Percentiles rank a stretch among this genome's conserved stretches.
Evolutionary conservation across 768 basidiomycete species (phyloP).

Genomic region (Coprinopsis sp.): DNA sequence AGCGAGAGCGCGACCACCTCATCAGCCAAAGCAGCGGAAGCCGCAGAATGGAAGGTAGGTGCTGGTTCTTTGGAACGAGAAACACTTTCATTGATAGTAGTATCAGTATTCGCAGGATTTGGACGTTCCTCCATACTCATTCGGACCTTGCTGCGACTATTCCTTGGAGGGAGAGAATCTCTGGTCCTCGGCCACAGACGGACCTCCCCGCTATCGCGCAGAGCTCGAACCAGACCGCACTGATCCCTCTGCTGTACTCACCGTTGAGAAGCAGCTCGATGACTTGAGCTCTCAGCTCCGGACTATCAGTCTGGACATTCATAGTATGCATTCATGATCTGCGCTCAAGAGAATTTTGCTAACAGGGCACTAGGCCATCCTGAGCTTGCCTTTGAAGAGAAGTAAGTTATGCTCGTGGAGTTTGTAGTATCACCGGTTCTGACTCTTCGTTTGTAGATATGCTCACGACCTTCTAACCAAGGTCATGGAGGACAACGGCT

Average conservation of each 20-base stretch:
- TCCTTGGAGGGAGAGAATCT: conserved; percentile 26
- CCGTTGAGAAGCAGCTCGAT: conserved; percentile 53
- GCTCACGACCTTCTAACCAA: conserved; percentile 66
- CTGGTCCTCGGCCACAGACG: conserved; percentile 24
- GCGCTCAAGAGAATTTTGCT: not conserved
- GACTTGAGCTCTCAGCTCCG: conserved; percentile 50
- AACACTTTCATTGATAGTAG: no score
- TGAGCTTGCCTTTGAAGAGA: conserved; percentile 62
- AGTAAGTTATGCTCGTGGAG: conserved; percentile 32
- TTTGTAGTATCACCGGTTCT: conserved; percentile 1
- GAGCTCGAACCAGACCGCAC: conserved; percentile 11
- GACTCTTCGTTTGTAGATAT: conserved; percentile 37
- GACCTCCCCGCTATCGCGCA: conserved; percentile 39
- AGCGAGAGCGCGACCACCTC: no score
- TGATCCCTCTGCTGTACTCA: conserved; percentile 38
- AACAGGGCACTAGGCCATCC: conserved; percentile 46
- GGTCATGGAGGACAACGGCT: conserved; percentile 66
- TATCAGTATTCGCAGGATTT: not conserved
- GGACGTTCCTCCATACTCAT: conserved; percentile 23
- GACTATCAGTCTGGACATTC: conserved; percentile 64
- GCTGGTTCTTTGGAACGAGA: no score
- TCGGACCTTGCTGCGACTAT: conserved; percentile 42
- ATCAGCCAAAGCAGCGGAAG: no score
- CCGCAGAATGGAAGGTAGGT: no score
- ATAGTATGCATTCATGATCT: conserved; percentile 41